Base-by-base conservation (phyloP, 139 green algal genomes). In the Micractinium conductrix region DNA sequence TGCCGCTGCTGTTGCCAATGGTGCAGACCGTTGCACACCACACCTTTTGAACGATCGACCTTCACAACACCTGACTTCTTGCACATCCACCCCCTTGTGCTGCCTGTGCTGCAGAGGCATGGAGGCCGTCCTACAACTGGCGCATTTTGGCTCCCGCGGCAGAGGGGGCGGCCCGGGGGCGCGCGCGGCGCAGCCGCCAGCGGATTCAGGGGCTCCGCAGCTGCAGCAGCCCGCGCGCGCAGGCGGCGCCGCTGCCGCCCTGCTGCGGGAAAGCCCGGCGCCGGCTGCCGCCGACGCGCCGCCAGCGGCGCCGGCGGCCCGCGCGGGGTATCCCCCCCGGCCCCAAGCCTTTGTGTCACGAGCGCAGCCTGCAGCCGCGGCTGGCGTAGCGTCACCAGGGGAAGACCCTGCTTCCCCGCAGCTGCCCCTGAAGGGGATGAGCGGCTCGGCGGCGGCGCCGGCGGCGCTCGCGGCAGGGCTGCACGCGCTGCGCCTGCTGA, bases 401-500 rank as follows among this genome's bases (percentile, higher is more conserved):
- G n/a, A n/a, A n/a, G n/a, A n/a, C n/a, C n/a, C n/a, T n/a, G n/a
- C n/a, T n/a, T n/a, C n/a, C n/a, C n/a, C n/a, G n/a, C n/a, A n/a
- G n/a, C n/a, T n/a, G n/a, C n/a, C n/a, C n/a, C n/a, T n/a, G n/a
- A n/a, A n/a, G n/a, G n/a, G n/a, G n/a, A n/a, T n/a, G n/a, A 38
- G 63, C 63, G n/a, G 63, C 63, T 19, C 63, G 30, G 63, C 63
- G 2, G 63, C 63, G 63, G 30, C 63, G 63, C 19, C 30, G 12
- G 63, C 63, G 42, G 63, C 28, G 14, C 1, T 42, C 0, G 28
- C n/a, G 8, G 63, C 63, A 2, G 63, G 69, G 5, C 37, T 53
- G n/a, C 35, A 24, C 10, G 30, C 73, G 73, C 73, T 79, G 73
- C 73, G 35, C 21, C 7, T 79, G 73, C 73, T 79, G 45, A 45